Conservation (phyloP, 2,329 filamentous ascomycete genomes). For the Teratosphaeria nubilosa region DNA sequence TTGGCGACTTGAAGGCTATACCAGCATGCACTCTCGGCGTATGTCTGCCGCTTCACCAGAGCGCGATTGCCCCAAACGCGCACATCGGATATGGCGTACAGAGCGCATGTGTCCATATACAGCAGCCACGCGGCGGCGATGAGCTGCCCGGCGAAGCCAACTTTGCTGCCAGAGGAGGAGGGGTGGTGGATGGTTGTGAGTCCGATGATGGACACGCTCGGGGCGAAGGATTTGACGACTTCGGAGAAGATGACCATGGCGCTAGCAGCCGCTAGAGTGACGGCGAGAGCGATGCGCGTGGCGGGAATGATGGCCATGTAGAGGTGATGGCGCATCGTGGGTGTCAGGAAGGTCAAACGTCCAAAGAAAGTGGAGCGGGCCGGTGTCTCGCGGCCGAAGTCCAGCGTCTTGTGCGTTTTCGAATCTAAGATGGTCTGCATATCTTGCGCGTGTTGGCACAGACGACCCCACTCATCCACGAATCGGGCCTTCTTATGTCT, state of each 20-base stretch:
- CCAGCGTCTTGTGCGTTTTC: constrained; percentile 66
- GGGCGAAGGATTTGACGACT: constrained; percentile 71
- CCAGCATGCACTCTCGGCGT: constrained; percentile 89
- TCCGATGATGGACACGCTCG: constrained; percentile 61
- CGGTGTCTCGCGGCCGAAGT: constrained; percentile 55
- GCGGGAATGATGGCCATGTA: constrained; percentile 66
- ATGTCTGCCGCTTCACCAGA: constrained; percentile 80
- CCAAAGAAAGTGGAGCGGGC: constrained; percentile 37
- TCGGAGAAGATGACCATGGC: constrained; percentile 87
- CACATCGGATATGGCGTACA: constrained; percentile 80
- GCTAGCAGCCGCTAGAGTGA: constrained; percentile 63
- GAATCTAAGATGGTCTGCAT: constrained; percentile 79
- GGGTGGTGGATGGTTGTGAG: constrained; percentile 66
- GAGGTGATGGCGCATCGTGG: constrained; percentile 70
- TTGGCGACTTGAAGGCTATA: constrained; percentile 88
- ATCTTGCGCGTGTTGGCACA: constrained; percentile 64
- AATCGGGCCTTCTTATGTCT: constrained; percentile 77
- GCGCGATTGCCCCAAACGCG: constrained; percentile 97
- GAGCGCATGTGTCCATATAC: constrained; percentile 89
- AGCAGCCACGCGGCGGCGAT: constrained; percentile 80
- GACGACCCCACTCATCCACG: constrained; percentile 70
- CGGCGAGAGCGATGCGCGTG: constrained; percentile 54
- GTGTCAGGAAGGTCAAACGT: constrained; percentile 56
- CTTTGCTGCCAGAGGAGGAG: constrained; percentile 55
- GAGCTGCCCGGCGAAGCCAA: constrained; percentile 78